Evolutionary conservation across 345 rosid species (phyloP).

Genomic region (Passiflora organensis): DNA sequence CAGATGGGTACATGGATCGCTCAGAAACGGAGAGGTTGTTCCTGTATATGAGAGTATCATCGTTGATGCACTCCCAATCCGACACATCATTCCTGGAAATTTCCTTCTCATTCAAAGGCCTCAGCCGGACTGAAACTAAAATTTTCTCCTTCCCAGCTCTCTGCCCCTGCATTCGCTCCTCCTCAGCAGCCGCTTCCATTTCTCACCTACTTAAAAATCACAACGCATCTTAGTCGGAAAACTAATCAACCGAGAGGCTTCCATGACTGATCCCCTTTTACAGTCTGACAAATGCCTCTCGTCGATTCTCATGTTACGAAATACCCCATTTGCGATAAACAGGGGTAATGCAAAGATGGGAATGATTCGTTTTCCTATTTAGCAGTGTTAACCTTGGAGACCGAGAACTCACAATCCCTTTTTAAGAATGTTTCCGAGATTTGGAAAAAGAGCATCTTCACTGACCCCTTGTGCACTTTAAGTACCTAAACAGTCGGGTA

Average conservation of each 20-base stretch:
- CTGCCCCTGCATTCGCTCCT: slow-evolving; percentile 43
- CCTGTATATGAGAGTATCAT: slow-evolving; percentile 57
- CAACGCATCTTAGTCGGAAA: slow-evolving; percentile 32
- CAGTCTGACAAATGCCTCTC: slow-evolving; percentile 48
- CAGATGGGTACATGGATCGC: slow-evolving; percentile 85
- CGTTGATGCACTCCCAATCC: slow-evolving; percentile 91
- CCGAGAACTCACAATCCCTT: slow-evolving; percentile 23
- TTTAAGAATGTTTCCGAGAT: slow-evolving; percentile 35
- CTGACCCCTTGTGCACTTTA: slow-evolving; percentile 27
- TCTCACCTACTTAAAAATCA: slow-evolving; percentile 29
- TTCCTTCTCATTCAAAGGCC: slow-evolving; percentile 88
- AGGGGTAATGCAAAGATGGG: slow-evolving; percentile 1
- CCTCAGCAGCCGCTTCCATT: slow-evolving; percentile 47
- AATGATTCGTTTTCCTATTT: background rate
- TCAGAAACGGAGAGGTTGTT: slow-evolving; percentile 73
- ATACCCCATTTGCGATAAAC: slow-evolving; percentile 1
- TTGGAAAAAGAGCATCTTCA: slow-evolving; percentile 27
- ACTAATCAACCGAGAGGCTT: slow-evolving; percentile 38
- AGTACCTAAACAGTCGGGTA: no score
- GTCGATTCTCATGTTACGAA: slow-evolving; percentile 6
- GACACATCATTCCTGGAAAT: slow-evolving; percentile 55
- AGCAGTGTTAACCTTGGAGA: slow-evolving; percentile 15
- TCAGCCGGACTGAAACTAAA: slow-evolving; percentile 73
- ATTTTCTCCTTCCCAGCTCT: slow-evolving; percentile 54
- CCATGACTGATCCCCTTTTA: slow-evolving; percentile 40